A percentile compares a stretch with the other conserved stretches of the same genome.
phyloP scores from a whole-genome alignment of 108 stramenopile genomes.

The Cyclostephanos tholiformis region DNA sequence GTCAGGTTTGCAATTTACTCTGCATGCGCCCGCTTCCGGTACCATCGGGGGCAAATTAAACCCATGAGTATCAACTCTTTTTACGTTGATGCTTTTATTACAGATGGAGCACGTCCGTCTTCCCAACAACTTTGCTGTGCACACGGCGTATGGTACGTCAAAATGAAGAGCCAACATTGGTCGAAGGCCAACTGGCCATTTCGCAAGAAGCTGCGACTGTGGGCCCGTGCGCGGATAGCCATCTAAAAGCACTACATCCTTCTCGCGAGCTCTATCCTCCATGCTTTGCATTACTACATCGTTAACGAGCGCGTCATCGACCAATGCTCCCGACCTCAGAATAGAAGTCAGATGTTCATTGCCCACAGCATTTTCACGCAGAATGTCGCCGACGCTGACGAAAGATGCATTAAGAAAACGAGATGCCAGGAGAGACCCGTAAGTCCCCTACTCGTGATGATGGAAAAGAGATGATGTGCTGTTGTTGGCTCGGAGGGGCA shows the following conservation, averaged over 20 bases:
- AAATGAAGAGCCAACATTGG: conserved; percentile 59
- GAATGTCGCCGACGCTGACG: conserved; percentile 64
- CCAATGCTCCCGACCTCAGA: conserved; percentile 58
- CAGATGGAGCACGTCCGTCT: conserved; percentile 70
- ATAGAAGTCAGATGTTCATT: conserved; percentile 25
- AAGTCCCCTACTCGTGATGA: conserved; percentile 27
- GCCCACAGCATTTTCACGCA: conserved; percentile 45
- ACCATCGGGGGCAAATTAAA: conserved; percentile 71
- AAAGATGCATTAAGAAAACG: conserved; percentile 42
- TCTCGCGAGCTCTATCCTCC: conserved; percentile 12
- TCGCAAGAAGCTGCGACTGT: conserved; percentile 61
- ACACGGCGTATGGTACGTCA: conserved; percentile 76
- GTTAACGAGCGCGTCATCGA: conserved; percentile 61
- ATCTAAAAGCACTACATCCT: conserved; percentile 58
- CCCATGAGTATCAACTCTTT: conserved; percentile 53
- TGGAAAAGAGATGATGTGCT: not conserved
- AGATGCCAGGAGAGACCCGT: conserved; percentile 35
- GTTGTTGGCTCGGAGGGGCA: not conserved
- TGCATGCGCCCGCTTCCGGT: conserved; percentile 48
- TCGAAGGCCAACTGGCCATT: conserved; percentile 50
- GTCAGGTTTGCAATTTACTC: conserved; percentile 39
- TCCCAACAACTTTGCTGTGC: conserved; percentile 72
- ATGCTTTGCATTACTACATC: conserved; percentile 52
- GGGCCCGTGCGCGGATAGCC: conserved; percentile 75
- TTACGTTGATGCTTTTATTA: conserved; percentile 58